A percentile compares a stretch with the other conserved stretches of the same genome.
These are phyloP conservation scores for Lasiodiplodia citricola DNA, from an alignment of 2,329 filamentous ascomycete genomes.

Conservation along the genomic window DNA sequence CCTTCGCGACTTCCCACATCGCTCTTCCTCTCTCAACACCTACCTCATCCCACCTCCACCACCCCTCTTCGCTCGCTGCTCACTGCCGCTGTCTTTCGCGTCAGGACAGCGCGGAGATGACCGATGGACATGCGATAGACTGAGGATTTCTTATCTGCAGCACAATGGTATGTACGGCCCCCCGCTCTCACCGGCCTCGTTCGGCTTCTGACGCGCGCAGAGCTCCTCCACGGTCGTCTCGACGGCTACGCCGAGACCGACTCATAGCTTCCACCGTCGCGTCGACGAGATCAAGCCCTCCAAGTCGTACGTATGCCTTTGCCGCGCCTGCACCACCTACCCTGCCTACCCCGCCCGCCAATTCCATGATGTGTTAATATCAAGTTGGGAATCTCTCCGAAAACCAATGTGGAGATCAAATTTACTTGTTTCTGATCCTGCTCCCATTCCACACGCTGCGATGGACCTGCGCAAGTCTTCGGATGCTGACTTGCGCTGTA, in stretches of 20 bases:
- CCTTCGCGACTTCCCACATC: slow-evolving; percentile 27
- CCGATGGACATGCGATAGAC: slow-evolving; percentile 45
- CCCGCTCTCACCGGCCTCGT: slow-evolving; percentile 4
- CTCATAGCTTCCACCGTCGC: slow-evolving; percentile 78
- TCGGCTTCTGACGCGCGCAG: slow-evolving; percentile 38
- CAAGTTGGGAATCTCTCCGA: slow-evolving; percentile 99
- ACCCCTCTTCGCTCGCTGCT: slow-evolving; percentile 1
- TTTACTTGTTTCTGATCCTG: slow-evolving; percentile 76
- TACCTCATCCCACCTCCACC: background rate
- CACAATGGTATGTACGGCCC: slow-evolving; percentile 41
- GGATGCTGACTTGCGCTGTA: slow-evolving; percentile 36
- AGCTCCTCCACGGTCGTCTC: slow-evolving; percentile 74
- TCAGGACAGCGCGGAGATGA: slow-evolving; percentile 31
- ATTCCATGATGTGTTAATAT: slow-evolving; percentile 79
- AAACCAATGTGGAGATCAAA: slow-evolving; percentile 86
- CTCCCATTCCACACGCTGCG: slow-evolving; percentile 28
- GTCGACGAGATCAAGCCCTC: slow-evolving; percentile 84
- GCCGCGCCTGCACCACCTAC: slow-evolving; percentile 42
- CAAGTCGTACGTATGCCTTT: slow-evolving; percentile 74
- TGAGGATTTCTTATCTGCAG: slow-evolving; percentile 30
- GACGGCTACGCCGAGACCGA: slow-evolving; percentile 69
- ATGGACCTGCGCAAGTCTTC: background rate
- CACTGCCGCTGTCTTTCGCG: slow-evolving; percentile 20
- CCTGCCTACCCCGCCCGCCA: slow-evolving; percentile 4
- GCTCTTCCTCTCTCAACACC: slow-evolving; percentile 8